A percentile compares a stretch with the other conserved stretches of the same genome.
Conservation (phyloP, 2,329 filamentous ascomycete species). For the Fusarium sp. region DNA sequence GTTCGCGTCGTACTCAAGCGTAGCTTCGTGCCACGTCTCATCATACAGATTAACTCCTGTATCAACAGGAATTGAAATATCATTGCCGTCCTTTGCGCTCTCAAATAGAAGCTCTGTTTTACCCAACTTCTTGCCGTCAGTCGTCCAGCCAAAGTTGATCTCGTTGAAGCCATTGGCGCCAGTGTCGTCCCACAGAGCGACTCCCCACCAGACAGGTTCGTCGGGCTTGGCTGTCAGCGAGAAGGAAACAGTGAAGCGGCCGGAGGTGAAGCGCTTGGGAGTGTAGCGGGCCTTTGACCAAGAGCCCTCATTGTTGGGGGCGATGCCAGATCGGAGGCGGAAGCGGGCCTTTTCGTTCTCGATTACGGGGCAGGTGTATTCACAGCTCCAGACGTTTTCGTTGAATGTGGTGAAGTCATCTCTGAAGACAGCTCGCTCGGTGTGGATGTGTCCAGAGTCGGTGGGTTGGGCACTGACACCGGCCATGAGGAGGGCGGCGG, state of each 20-base stretch:
- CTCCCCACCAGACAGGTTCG: slow-evolving; percentile 38
- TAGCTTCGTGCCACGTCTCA: slow-evolving; percentile 32
- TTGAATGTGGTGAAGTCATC: slow-evolving; percentile 36
- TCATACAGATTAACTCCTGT: slow-evolving; percentile 32
- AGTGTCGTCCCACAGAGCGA: slow-evolving; percentile 32
- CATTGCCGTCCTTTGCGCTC: slow-evolving; percentile 22
- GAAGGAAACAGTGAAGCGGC: slow-evolving; percentile 33
- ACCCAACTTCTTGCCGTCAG: slow-evolving; percentile 11
- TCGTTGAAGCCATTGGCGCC: slow-evolving; percentile 31
- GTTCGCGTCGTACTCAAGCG: slow-evolving; percentile 32
- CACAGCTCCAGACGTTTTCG: slow-evolving; percentile 23
- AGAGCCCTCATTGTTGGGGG: slow-evolving; percentile 26
- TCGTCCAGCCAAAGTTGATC: slow-evolving; percentile 44
- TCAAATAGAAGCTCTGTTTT: slow-evolving; percentile 31
- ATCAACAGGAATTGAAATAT: slow-evolving; percentile 16
- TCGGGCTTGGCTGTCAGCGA: slow-evolving; percentile 25
- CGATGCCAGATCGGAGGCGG: slow-evolving; percentile 16
- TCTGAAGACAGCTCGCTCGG: slow-evolving; percentile 7
- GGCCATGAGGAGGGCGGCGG: slow-evolving; percentile 14
- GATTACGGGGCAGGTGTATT: slow-evolving; percentile 39
- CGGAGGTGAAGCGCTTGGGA: slow-evolving; percentile 31
- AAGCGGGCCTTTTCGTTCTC: slow-evolving; percentile 34
- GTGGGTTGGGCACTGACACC: slow-evolving; percentile 6
- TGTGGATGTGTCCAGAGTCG: not conserved
- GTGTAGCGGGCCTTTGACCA: slow-evolving; percentile 39